phyloP scores from a whole-genome alignment of 139 green algal genomes.

The Ettlia oleoabundans region DNA sequence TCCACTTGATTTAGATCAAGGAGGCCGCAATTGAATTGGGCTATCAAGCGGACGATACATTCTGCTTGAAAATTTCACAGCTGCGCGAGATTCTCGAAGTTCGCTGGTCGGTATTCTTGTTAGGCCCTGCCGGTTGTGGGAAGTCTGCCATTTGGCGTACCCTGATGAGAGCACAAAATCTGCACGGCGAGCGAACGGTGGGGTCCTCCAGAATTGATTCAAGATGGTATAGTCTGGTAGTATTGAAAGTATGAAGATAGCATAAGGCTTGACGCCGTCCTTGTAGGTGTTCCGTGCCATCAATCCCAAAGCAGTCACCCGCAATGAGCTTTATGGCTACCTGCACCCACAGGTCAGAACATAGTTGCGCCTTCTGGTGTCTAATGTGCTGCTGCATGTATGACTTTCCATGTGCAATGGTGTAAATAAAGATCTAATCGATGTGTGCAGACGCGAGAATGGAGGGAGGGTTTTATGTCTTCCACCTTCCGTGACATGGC shows the following conservation, averaged over 20 bases:
- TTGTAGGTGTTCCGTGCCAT: conserved; percentile 29
- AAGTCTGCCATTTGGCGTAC: conserved; percentile 94
- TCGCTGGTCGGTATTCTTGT: conserved; percentile 93
- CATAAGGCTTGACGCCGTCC: background rate
- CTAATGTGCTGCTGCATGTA: background rate
- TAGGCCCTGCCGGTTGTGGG: conserved; percentile 88
- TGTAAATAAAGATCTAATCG: too few relatives aligned
- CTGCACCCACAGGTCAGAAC: conserved; percentile 63
- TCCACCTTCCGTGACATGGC: conserved; percentile 48
- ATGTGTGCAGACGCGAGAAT: conserved; percentile 78
- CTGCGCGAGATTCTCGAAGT: conserved; percentile 81
- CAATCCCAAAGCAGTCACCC: conserved; percentile 83
- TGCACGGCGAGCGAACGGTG: conserved; percentile 75
- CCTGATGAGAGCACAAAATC: conserved; percentile 84
- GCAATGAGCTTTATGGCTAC: conserved; percentile 95
- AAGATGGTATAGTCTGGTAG: too few relatives aligned
- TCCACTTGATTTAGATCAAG: conserved; percentile 49
- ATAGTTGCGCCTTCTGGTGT: background rate
- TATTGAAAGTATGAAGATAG: background rate
- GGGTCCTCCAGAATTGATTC: background rate
- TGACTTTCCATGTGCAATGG: too few relatives aligned
- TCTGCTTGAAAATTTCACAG: conserved; percentile 93
- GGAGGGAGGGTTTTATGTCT: conserved; percentile 92
- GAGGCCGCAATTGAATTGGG: conserved; percentile 81
- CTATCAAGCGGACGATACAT: conserved; percentile 88